Evolutionary conservation across 352 stramenopile species (phyloP).

Genomic region (Salisapilia sapeloensis): DNA sequence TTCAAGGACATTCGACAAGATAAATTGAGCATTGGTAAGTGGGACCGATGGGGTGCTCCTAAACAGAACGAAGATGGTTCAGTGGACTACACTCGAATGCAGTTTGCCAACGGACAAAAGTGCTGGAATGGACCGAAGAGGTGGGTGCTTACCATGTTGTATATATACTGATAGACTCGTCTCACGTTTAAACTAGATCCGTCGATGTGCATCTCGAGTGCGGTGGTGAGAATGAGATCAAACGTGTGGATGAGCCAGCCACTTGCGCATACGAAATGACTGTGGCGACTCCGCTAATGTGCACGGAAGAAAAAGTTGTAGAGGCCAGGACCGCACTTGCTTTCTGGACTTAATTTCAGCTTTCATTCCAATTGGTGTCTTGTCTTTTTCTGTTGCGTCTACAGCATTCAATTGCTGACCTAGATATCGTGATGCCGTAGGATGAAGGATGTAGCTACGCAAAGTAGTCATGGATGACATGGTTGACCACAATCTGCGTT

Average conservation of each 20-base stretch:
- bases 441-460: no score
- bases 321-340: constrained; percentile 21
- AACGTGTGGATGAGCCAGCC: constrained; percentile 84
- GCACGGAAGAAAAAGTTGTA: constrained; percentile 22
- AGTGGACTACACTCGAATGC: constrained; percentile 35
- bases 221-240: constrained; percentile 56
- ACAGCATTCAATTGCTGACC: no score
- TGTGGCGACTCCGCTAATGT: constrained; percentile 46
- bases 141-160: constrained; percentile 12
- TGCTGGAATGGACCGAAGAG: constrained; percentile 87
- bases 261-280: constrained; percentile 86
- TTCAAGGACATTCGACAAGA: constrained; percentile 76
- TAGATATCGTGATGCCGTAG: no score
- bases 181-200: constrained; percentile 10
- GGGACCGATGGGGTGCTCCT: constrained; percentile 26
- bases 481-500: no score
- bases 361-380: no score
- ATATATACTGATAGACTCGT: background rate
- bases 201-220: constrained; percentile 68
- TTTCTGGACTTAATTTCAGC: no score
- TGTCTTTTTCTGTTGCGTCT: no score
- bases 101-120: constrained; percentile 61
- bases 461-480: no score
- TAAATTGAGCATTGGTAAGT: constrained; percentile 55
- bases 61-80: constrained; percentile 1